phyloP scores from a whole-genome alignment of 495 filamentous ascomycete genomes.

The Glutinoglossum americanum region DNA sequence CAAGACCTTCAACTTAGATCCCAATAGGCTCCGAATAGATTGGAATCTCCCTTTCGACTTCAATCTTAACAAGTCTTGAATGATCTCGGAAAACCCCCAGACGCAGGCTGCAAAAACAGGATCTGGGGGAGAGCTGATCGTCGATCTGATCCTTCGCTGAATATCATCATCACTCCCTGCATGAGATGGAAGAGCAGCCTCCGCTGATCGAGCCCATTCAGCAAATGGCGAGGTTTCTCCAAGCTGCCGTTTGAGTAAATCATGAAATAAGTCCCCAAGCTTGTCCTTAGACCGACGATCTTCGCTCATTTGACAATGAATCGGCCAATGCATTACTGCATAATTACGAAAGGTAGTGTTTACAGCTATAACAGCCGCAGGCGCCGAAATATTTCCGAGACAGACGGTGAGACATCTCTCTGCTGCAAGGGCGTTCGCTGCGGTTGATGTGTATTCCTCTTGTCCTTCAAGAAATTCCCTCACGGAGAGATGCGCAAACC shows the following conservation, averaged over 20 bases:
- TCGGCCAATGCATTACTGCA: neutral
- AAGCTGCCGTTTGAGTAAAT: neutral
- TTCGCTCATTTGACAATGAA: neutral
- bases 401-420: neutral
- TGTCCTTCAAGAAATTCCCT: slow-evolving; percentile 9
- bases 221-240: neutral
- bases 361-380: neutral
- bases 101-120: neutral
- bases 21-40: too few species aligned
- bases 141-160: neutral
- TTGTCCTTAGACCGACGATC: neutral
- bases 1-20: too few species aligned
- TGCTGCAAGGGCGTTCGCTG: neutral
- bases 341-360: neutral
- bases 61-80: neutral
- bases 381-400: neutral
- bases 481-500: slow-evolving; percentile 16
- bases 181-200: neutral
- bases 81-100: neutral
- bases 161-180: neutral
- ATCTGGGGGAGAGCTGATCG: neutral
- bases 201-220: neutral
- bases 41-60: too few species aligned
- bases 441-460: neutral
- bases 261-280: neutral